Base-by-base conservation (phyloP, 768 basidiomycete species). In the Roridomyces roridus region DNA sequence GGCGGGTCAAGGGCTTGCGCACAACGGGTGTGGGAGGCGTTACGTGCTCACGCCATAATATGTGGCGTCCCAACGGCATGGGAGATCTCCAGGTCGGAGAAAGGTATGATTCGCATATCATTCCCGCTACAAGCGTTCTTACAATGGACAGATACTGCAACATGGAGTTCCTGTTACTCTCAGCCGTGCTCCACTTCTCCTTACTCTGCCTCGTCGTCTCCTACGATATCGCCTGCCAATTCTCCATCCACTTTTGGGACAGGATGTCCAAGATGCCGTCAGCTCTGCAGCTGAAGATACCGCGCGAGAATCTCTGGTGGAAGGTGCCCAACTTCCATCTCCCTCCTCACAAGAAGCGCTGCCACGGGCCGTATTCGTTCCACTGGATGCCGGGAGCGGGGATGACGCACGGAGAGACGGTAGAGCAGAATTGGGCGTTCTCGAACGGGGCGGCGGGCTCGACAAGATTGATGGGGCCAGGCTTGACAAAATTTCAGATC, bases 51-150 rank as follows among this genome's bases (percentile, higher is more conserved):
- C 8, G 60, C 12, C n/a, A 47, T 60, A 14, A 46, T n/a, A 23
- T 68, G 54, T 63, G 61, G 36, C 35, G 51, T 1, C 49, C 36
- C 0, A 28, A 54, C 10, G 60, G 54, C 0, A 42, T 68, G 0
- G 66, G 46, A 0, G 60, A 68, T 21, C 31, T 68, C 0, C 65
- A 67, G 45, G 57, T 64, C 11, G 65, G 66, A 0, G 59, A 67
- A 10, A 39, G 50, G 52, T 54, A 28, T 6, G 35, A 29, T 18
- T 31, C 12, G 28, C 29, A 15, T 31, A 21, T 9, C 39, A 6
- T 9, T 7, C 6, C 7, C 8, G n/a, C 20, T 21, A n/a, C 39
- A 7, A 7, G 15, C n/a, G 17, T 40, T 6, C 15, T 21, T 7
- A 17, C 39, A n/a, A 17, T n/a, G 15, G 5, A 17, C 20, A 66